phyloP scores from a whole-genome alignment of 192 early-diverging fungal genomes.

The Linnemannia schmuckeri region DNA sequence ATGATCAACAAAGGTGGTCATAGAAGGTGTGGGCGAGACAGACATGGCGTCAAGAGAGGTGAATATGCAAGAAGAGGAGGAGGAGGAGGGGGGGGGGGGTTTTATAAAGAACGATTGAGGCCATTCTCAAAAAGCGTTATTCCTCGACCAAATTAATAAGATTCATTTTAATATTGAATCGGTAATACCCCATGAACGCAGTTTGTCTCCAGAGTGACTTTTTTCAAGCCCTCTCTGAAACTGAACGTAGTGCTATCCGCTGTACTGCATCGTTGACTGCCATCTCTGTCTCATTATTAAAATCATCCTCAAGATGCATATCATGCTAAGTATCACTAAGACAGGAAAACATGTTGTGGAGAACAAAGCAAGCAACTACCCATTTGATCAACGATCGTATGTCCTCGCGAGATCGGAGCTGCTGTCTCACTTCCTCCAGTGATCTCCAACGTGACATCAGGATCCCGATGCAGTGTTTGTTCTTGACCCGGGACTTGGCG shows the following conservation, averaged over 20 bases:
- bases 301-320: not conserved
- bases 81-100: too few species aligned
- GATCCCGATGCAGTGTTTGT: conserved; percentile 37
- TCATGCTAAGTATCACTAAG: conserved; percentile 17
- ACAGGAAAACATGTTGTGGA: conserved; percentile 23
- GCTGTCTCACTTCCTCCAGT: conserved; percentile 32
- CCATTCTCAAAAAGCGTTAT: not conserved
- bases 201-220: not conserved
- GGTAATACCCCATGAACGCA: not conserved
- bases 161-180: not conserved
- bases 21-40: not conserved
- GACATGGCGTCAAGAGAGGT: not conserved
- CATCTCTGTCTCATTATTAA: not conserved
- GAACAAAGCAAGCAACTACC: conserved; percentile 31
- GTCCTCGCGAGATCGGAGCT: conserved; percentile 4
- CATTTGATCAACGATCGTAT: not conserved
- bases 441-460: conserved; percentile 21
- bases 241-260: not conserved
- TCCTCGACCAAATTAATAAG: not conserved
- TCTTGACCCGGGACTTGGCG: conserved; percentile 14
- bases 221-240: not conserved
- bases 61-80: not conserved
- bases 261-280: not conserved
- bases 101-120: too few species aligned
- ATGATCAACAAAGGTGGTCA: too few species aligned